Base-by-base conservation (phyloP, 768 basidiomycete species). In the Rhizopogon vinicolor region DNA sequence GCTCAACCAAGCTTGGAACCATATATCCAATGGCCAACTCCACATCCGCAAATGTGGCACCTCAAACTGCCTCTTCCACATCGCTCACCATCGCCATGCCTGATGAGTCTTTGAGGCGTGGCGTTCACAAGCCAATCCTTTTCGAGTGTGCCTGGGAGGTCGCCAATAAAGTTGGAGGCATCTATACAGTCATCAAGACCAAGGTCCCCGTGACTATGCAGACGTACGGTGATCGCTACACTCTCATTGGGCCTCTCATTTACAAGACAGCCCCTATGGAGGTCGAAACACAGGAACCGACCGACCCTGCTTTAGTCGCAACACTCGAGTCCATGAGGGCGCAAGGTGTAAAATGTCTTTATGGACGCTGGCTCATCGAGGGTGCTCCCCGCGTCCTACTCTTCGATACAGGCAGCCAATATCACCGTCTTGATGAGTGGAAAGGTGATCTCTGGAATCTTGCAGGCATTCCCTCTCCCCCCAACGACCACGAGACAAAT, bases 211-310 rank as follows among this genome's bases (percentile, higher is more conserved):
- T 99, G 75, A 98, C 97, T 63, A 90, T 95, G 67, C 85, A 86
- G 54, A 97, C 98, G 73, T 98, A 89, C 74, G 94, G 91, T 65
- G 91, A 93, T 74, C 82, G 95, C 66, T 97, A 96, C 77, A 91
- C 87, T 62, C 86, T 99, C 69, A 91, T 99, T 65, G 97, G 97
- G 33, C 97, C 97, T n/a, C 84, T 99, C 59, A 90, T 87, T 49
- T 96, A 98, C 86, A 98, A 98, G 78, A 87, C 91, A 1, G 96
- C 96, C 0, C 95, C 96, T 45, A 94, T 99, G 93, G 97, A 99
- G 74, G 97, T 99, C 64, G 97, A 98, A 72, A 78, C 88, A 6
- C 83, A 91, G 67, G 95, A 97, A 56, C 94, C 96, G 25, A 76
- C 82, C 3, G 93, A 95, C 64, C 84, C 85, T 4, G 82, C 87